phyloP scores from a whole-genome alignment of 352 stramenopile species.

The Phytophthora tubulina region DNA sequence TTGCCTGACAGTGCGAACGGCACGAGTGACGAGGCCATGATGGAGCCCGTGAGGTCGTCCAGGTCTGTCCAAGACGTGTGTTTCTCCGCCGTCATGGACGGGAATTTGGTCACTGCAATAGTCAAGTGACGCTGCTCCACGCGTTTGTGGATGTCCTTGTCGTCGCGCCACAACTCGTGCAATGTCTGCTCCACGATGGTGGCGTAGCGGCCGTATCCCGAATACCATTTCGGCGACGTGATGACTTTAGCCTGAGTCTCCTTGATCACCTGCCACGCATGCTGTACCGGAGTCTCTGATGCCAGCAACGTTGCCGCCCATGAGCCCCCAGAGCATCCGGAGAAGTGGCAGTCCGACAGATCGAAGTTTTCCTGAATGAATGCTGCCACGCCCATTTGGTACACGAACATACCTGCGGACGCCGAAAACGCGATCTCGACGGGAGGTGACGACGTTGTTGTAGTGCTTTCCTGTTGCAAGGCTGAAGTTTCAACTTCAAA shows the following conservation, averaged over 20 bases:
- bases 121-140: constrained; percentile 51
- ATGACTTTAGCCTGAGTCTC: constrained; percentile 56
- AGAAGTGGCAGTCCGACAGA: constrained; percentile 48
- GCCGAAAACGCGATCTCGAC: constrained; percentile 78
- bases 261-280: constrained; percentile 65
- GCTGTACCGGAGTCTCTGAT: constrained; percentile 56
- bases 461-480: constrained; percentile 12
- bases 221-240: constrained; percentile 66
- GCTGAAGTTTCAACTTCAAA: constrained; percentile 28
- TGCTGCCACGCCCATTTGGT: constrained; percentile 77
- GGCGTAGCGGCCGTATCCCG: constrained; percentile 69
- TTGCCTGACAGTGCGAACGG: constrained; percentile 73
- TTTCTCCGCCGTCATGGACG: constrained; percentile 61
- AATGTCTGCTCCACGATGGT: constrained; percentile 62
- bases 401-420: constrained; percentile 74
- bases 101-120: constrained; percentile 75
- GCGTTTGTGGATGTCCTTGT: constrained; percentile 57
- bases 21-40: constrained; percentile 71
- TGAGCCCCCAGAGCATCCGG: constrained; percentile 43
- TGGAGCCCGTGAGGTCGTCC: constrained; percentile 73
- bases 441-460: constrained; percentile 13
- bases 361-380: constrained; percentile 74
- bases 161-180: constrained; percentile 62
- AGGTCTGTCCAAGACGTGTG: constrained; percentile 64
- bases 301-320: constrained; percentile 52